Evolutionary conservation across 768 basidiomycete genomes (phyloP).

Genomic region (Lactarius pseudohatsudake): DNA sequence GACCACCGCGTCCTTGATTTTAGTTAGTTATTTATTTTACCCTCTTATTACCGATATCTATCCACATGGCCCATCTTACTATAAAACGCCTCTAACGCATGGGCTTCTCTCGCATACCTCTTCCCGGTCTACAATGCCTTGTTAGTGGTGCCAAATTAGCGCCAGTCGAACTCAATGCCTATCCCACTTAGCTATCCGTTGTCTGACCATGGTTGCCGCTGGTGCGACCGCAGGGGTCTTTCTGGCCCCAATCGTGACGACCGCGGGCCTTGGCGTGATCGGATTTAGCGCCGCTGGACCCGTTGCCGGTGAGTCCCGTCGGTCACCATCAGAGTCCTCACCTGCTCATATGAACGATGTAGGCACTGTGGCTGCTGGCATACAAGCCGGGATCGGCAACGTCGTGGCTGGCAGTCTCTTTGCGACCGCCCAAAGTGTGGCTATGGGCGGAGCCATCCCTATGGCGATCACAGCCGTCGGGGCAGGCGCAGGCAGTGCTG

Average conservation of each 20-base stretch:
- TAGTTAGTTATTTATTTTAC: not conserved
- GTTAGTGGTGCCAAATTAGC: not conserved
- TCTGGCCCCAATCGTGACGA: not conserved
- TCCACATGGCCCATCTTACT: too few species aligned
- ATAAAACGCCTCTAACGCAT: too few species aligned
- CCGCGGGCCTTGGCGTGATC: not conserved
- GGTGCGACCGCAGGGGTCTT: not conserved
- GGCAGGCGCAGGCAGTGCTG: not conserved
- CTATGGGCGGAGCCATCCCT: not conserved
- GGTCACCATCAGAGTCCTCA: too few species aligned
- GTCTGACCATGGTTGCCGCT: not conserved
- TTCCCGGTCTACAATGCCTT: not conserved
- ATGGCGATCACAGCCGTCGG: not conserved
- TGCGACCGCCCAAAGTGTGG: conserved; percentile 11
- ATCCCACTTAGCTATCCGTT: not conserved
- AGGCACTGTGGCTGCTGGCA: conserved; percentile 9
- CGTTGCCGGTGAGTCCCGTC: conserved; percentile 6
- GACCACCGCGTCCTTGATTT: not conserved
- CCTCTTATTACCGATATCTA: too few species aligned
- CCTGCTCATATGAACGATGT: not conserved
- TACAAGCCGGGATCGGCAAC: conserved; percentile 11
- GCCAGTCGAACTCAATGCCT: not conserved
- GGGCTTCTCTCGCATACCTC: not conserved
- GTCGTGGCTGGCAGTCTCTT: not conserved
- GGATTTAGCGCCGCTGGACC: conserved; percentile 18